Base-by-base conservation (phyloP, 1,139 yeast genomes). In the Protomyces inundatus region DNA sequence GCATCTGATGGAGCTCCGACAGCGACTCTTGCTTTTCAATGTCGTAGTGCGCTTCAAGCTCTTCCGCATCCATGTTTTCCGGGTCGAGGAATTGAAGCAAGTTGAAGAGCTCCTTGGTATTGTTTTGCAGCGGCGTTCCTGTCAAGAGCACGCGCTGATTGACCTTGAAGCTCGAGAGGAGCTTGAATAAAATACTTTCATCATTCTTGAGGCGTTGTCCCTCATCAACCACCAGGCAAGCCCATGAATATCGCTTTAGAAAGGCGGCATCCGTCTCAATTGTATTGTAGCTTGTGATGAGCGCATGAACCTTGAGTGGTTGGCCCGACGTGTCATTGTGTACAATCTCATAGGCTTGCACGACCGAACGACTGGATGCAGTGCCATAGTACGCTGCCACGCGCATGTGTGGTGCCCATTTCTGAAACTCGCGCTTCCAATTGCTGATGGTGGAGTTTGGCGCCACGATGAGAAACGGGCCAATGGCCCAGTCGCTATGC, bases 191-290 rank as follows among this genome's bases (percentile, higher is more conserved):
- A 72, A 87, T 87, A 14, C 93, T 86, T 69, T 83, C 86, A 1
- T 89, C 80, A 74, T 88, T 88, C 73, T 88, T 88, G 88, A 88
- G 85, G 76, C 95, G 82, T 74, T 88, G 95, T 70, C 95, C 96
- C 77, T 88, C 96, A 77, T 88, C 96, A 68, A 88, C 88, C 67
- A 88, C 86, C 90, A 88, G 87, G 74, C 87, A 91, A 48, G 86
- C 86, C 90, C 93, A 88, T 70, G 82, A 84, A 64, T 85, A 80
- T 70, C 84, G 85, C 6, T 88, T 77, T 65, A 88, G 77, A 42
- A 87, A 74, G 4, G 87, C 84, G 69, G 85, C 81, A 72, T 88
- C 96, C 69, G 85, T 85, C 68, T 87, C 86, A 69, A 88, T 82
- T 71, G 87, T 87, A 75, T 87, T 95, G 72, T 84, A 88, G 10